A percentile compares a stretch with the other conserved stretches of the same genome.
phyloP scores from a whole-genome alignment of 306 rosid genomes.

The Pyrus bretschneideri region DNA sequence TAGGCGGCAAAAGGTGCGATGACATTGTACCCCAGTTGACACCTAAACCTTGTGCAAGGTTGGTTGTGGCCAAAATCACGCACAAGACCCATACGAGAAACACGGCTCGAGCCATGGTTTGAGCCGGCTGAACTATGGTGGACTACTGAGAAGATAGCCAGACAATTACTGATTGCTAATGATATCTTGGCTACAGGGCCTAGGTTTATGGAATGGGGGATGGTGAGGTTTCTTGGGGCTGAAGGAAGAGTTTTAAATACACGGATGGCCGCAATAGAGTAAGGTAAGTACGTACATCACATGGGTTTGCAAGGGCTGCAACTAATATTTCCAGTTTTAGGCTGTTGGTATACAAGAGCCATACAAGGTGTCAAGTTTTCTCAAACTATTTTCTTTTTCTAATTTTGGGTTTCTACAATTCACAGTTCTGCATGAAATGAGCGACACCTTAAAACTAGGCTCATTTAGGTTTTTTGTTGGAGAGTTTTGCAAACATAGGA shows the following conservation, averaged over 20 bases:
- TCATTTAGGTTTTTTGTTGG: background rate
- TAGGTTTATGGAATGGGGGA: background rate
- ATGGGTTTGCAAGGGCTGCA: background rate
- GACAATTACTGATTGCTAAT: background rate
- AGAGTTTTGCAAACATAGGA: background rate
- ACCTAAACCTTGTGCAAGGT: constrained; percentile 35
- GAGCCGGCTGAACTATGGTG: background rate
- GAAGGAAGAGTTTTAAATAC: background rate
- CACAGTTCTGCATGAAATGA: background rate
- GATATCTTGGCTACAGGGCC: background rate
- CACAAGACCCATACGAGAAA: constrained; percentile 17
- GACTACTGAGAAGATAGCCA: background rate
- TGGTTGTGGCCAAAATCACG: constrained; percentile 1
- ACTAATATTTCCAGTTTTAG: background rate
- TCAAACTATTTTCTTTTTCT: background rate
- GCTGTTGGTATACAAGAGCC: background rate
- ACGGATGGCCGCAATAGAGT: background rate
- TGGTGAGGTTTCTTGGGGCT: background rate
- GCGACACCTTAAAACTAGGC: background rate
- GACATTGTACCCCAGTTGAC: constrained; percentile 71
- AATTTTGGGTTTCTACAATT: background rate
- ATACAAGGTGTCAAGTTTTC: background rate
- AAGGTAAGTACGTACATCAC: background rate
- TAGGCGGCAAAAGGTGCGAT: constrained; percentile 46
- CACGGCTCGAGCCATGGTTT: background rate